Evolutionary conservation across 2,329 filamentous ascomycete species (phyloP).

Genomic region (Emmonsia crescens): DNA sequence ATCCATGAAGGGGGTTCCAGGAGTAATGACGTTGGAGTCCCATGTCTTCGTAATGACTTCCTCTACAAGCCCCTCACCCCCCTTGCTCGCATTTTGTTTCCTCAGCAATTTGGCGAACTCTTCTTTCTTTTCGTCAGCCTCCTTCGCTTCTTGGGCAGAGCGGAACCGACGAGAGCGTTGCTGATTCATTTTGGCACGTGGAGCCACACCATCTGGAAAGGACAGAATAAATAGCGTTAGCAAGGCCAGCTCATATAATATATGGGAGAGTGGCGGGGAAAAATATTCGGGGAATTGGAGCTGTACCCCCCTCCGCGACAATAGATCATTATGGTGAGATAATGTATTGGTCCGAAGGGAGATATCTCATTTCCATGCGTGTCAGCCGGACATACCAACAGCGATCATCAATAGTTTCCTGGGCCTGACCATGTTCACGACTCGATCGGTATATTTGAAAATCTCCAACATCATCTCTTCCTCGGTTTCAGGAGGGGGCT

Average conservation of each 20-base stretch:
- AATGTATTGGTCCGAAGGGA: constrained; percentile 22
- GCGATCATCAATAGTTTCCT: constrained; percentile 96
- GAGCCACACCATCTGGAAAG: constrained; percentile 75
- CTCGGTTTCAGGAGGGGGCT: constrained; percentile 80
- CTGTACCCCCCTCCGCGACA: constrained; percentile 23
- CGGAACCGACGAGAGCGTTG: constrained; percentile 93
- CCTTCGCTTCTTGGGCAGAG: constrained; percentile 83
- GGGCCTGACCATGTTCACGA: constrained; percentile 96
- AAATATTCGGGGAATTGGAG: constrained; percentile 4
- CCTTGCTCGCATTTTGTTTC: constrained; percentile 58
- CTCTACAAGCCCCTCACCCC: constrained; percentile 51
- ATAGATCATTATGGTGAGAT: constrained; percentile 16
- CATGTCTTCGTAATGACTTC: constrained; percentile 74
- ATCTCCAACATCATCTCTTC: constrained; percentile 99
- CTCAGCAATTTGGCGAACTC: constrained; percentile 78
- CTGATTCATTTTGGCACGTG: constrained; percentile 98
- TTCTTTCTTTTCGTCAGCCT: constrained; percentile 84
- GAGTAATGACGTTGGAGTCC: constrained; percentile 81
- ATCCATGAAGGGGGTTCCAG: constrained; percentile 97
- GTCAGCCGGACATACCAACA: constrained; percentile 50
- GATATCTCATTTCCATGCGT: constrained; percentile 8
- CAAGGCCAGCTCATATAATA: constrained; percentile 1
- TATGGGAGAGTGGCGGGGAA: not conserved
- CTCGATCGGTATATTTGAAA: constrained; percentile 96
- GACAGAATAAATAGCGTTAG: constrained; percentile 18